Evolutionary conservation across 1,139 yeast species (phyloP).

Genomic region (Wickerhamiella infanticola): DNA sequence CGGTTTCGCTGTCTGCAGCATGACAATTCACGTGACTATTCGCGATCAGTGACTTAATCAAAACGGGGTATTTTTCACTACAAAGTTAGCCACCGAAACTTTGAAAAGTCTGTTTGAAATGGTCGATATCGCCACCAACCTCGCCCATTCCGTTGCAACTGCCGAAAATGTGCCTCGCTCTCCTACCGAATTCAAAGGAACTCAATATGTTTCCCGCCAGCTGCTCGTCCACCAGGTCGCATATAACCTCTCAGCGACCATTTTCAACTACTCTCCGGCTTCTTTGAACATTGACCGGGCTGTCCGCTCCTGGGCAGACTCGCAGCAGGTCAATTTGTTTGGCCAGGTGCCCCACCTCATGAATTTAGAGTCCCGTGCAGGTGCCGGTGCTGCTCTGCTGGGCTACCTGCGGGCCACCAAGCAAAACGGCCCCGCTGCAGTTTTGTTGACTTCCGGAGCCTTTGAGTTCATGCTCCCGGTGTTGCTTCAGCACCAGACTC

Average conservation of each 20-base stretch:
- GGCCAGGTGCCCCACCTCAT: slow-evolving; percentile 44
- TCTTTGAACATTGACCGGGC: slow-evolving; percentile 46
- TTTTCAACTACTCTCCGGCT: slow-evolving; percentile 60
- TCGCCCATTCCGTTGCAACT: background rate
- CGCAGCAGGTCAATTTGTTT: slow-evolving; percentile 35
- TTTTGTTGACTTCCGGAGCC: slow-evolving; percentile 54
- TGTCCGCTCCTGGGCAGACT: slow-evolving; percentile 39
- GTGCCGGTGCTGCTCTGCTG: slow-evolving; percentile 66
- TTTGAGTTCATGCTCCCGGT: slow-evolving; percentile 52
- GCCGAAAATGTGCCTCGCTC: background rate
- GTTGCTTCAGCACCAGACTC: slow-evolving; percentile 27
- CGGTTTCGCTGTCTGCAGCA: too few relatives aligned
- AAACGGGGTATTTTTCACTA: background rate
- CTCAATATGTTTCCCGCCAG: background rate
- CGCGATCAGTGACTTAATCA: background rate
- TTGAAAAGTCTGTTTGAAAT: background rate
- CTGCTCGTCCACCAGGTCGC: slow-evolving; percentile 45
- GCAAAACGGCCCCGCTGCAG: slow-evolving; percentile 15
- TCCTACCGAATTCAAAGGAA: background rate
- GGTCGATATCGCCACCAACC: slow-evolving; percentile 1
- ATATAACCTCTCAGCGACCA: slow-evolving; percentile 43
- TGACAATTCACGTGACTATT: background rate
- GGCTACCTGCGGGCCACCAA: slow-evolving; percentile 42
- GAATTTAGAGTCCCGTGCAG: slow-evolving; percentile 61
- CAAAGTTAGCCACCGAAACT: too few relatives aligned